Evolutionary conservation across 208 protist species (phyloP).

Genomic region (Crithidia bombi): DNA sequence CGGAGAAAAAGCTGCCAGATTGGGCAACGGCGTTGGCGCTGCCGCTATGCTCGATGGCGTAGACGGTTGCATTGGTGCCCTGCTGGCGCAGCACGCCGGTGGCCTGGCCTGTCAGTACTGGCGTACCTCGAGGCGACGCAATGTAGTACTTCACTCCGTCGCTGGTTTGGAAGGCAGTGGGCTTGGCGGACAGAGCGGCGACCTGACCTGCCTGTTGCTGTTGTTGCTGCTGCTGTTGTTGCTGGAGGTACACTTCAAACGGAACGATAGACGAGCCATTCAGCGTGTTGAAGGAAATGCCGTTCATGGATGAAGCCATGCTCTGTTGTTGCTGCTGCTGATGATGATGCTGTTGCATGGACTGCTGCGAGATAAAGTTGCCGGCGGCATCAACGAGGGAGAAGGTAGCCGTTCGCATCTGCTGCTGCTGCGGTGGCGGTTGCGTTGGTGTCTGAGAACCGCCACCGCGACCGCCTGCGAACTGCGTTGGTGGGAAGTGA

Average conservation of each 20-base stretch:
- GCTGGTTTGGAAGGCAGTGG: constrained; percentile 5
- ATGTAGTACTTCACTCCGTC: constrained; percentile 29
- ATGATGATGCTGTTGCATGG: background rate
- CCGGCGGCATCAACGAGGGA: constrained; percentile 21
- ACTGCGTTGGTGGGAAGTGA: constrained; percentile 12
- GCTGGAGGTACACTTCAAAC: constrained; percentile 24
- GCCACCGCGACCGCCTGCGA: background rate
- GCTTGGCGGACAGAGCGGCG: background rate
- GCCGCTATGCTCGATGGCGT: constrained; percentile 21
- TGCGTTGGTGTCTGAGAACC: background rate
- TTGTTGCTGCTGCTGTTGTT: constrained; percentile 29
- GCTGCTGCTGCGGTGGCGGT: constrained; percentile 9
- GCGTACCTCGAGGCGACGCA: background rate
- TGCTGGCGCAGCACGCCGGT: constrained; percentile 8
- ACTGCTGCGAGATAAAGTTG: background rate
- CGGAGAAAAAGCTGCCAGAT: constrained; percentile 9
- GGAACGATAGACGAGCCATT: constrained; percentile 27
- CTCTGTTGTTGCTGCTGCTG: constrained; percentile 14
- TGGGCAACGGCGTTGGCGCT: background rate
- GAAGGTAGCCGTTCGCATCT: constrained; percentile 15
- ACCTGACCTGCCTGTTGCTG: constrained; percentile 21
- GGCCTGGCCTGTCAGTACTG: constrained; percentile 12
- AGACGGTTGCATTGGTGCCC: constrained; percentile 5
- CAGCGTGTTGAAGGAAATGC: constrained; percentile 16
- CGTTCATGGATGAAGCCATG: constrained; percentile 9